These are phyloP conservation scores for Cyclotella cryptica DNA, from an alignment of 108 stramenopile species.

Conservation along the genomic window DNA sequence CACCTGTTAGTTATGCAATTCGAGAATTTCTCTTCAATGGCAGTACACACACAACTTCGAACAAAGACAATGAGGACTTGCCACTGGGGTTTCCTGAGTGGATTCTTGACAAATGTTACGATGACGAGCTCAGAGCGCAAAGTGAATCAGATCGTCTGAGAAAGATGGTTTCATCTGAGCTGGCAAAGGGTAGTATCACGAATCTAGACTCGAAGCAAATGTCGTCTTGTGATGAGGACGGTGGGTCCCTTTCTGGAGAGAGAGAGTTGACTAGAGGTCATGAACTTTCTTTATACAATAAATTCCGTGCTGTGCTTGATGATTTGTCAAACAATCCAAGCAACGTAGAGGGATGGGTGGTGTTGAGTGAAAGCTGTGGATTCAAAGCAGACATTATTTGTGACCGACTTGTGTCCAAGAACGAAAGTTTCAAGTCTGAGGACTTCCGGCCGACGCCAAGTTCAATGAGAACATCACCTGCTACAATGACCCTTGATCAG, in stretches of 20 bases:
- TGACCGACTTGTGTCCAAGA: slow-evolving; percentile 64
- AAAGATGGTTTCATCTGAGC: slow-evolving; percentile 60
- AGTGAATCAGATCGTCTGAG: slow-evolving; percentile 47
- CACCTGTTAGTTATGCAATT: slow-evolving; percentile 54
- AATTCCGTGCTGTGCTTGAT: slow-evolving; percentile 79
- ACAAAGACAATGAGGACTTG: background rate
- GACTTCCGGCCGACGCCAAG: slow-evolving; percentile 54
- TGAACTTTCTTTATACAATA: slow-evolving; percentile 70
- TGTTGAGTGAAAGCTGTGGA: slow-evolving; percentile 70
- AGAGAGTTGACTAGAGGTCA: slow-evolving; percentile 55
- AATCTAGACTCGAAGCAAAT: slow-evolving; percentile 35
- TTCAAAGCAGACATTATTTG: slow-evolving; percentile 82
- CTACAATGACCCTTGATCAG: slow-evolving; percentile 45
- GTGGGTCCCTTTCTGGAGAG: slow-evolving; percentile 54
- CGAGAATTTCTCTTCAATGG: slow-evolving; percentile 63
- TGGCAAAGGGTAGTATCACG: slow-evolving; percentile 70
- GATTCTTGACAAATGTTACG: slow-evolving; percentile 30
- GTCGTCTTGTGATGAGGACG: slow-evolving; percentile 40
- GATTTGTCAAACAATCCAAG: slow-evolving; percentile 69
- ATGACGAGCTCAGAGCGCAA: slow-evolving; percentile 3
- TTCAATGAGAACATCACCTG: slow-evolving; percentile 5
- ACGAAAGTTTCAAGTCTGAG: slow-evolving; percentile 44
- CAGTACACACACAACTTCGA: slow-evolving; percentile 32
- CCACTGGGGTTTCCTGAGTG: slow-evolving; percentile 49
- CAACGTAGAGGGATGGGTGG: slow-evolving; percentile 73